A percentile compares a stretch with the other conserved stretches of the same genome.
These are phyloP conservation scores for Monilinia vaccinii-corymbosi DNA, from an alignment of 2,329 filamentous ascomycete genomes.

Conservation along the genomic window DNA sequence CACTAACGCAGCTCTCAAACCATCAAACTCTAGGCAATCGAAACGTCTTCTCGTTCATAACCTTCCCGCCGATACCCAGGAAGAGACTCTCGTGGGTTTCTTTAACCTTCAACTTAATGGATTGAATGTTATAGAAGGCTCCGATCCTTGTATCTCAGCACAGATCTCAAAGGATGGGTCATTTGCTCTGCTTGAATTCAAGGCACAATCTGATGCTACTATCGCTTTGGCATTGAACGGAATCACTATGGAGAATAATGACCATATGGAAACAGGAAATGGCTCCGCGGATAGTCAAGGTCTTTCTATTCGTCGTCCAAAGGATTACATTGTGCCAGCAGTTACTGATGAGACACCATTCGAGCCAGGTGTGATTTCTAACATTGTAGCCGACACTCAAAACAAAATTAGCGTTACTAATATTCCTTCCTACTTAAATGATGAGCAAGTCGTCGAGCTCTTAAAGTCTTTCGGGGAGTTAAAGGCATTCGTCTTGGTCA, in stretches of 20 bases:
- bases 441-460: constrained; percentile 87
- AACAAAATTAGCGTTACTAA: constrained; percentile 94
- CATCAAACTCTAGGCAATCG: constrained; percentile 85
- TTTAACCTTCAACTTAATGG: constrained; percentile 97
- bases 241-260: constrained; percentile 73
- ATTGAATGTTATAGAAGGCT: constrained; percentile 78
- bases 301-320: constrained; percentile 75
- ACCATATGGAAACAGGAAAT: constrained; percentile 38
- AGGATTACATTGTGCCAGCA: constrained; percentile 92
- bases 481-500: constrained; percentile 84
- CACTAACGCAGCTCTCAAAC: constrained; percentile 69
- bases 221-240: constrained; percentile 85
- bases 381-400: constrained; percentile 77
- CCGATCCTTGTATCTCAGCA: constrained; percentile 76
- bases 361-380: constrained; percentile 69
- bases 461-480: constrained; percentile 86
- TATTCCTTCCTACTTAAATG: constrained; percentile 77
- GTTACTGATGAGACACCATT: constrained; percentile 63
- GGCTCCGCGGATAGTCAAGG: constrained; percentile 45
- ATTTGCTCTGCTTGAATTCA: constrained; percentile 89
- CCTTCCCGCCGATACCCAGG: constrained; percentile 61
- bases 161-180: constrained; percentile 70
- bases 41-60: constrained; percentile 88
- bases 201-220: constrained; percentile 77
- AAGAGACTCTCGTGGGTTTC: constrained; percentile 70